phyloP scores from a whole-genome alignment of 176 grass and related monocot species.

The Cenchrus americanus region DNA sequence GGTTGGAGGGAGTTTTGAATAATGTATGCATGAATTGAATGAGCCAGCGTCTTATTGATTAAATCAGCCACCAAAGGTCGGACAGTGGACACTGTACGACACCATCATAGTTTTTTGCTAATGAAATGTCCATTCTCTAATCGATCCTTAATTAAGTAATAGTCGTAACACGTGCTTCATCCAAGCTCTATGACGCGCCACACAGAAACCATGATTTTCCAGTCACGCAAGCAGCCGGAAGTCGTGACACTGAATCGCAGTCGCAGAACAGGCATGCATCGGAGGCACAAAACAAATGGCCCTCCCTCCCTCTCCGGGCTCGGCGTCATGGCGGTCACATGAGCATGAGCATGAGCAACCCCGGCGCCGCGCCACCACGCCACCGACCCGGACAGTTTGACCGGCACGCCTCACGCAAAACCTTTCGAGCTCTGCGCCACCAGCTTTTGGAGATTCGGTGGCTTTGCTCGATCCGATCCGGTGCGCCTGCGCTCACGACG shows the following conservation, averaged over 20 bases:
- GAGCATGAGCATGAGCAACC: neutral
- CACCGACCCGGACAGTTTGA: conserved; percentile 35
- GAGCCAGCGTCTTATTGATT: too few relatives aligned
- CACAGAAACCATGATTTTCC: too few relatives aligned
- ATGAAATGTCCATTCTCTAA: too few relatives aligned
- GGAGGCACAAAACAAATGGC: conserved; percentile 31
- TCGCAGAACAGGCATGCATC: neutral
- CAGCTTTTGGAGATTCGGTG: conserved; percentile 41
- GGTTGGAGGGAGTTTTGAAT: too few relatives aligned
- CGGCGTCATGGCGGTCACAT: conserved; percentile 15
- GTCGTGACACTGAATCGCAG: neutral
- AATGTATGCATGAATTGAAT: too few relatives aligned
- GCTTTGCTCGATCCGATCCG: neutral
- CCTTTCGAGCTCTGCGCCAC: conserved; percentile 12
- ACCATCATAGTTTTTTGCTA: too few relatives aligned
- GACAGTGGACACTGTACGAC: too few relatives aligned
- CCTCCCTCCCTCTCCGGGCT: neutral
- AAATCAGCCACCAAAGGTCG: too few relatives aligned
- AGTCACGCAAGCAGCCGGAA: neutral
- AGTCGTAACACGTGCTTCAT: too few relatives aligned
- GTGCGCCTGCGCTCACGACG: neutral
- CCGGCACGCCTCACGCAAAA: conserved; percentile 16
- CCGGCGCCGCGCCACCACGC: neutral
- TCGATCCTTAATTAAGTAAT: too few relatives aligned
- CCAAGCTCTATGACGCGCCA: too few relatives aligned